Evolutionary conservation across 139 green algal species (phyloP), one percentile per base, ranked within the genome.

Genomic region (Tetraselmis striata): DNA sequence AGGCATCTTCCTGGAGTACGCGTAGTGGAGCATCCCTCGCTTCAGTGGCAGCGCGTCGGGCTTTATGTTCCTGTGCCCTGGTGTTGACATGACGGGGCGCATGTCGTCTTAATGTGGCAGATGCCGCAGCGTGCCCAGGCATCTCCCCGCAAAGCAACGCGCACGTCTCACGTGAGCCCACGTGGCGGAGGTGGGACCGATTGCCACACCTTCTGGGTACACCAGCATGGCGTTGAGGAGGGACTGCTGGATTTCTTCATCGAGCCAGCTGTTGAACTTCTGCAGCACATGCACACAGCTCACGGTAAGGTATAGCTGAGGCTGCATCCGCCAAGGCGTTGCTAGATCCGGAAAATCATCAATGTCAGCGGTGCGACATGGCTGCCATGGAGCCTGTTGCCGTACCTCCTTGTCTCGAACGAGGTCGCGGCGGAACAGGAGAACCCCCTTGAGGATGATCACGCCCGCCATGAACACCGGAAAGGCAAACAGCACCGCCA

Each of bases 11-110:
- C 94, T 81, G 77, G 87, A 88, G 88, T 92, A 93, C 0, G 90
- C 91, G 85, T 95, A 98, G 74, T 92, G 85, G 75, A 98, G 89
- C 93, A 98, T 98, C 75, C 95, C 95, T 24, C 94, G 87, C 87
- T 97, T 97, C 32, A 98, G 86, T 0, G 94, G 92, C 81, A 97
- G 83, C 1, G 90, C 94, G 2, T 88, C 77, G 1, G 83, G 30
- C 76, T 88, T 86, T 1, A 85, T 87, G 86, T 90, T 95, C 30
- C 95, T 89, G 75, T 95, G 92, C 27, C 93, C 92, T 93, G 45
- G 45, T 5, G 18, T 22, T 26, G 78, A 26, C 78, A 82, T 27
- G 26, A 77, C n/a, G n/a, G n/a, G n/a, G n/a, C n/a, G n/a, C n/a
- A n/a, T n/a, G n/a, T n/a, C n/a, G n/a, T n/a, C n/a, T n/a, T n/a